These are phyloP conservation scores for Haplographium delicatum DNA, from an alignment of 495 filamentous ascomycete genomes.

Conservation along the genomic window DNA sequence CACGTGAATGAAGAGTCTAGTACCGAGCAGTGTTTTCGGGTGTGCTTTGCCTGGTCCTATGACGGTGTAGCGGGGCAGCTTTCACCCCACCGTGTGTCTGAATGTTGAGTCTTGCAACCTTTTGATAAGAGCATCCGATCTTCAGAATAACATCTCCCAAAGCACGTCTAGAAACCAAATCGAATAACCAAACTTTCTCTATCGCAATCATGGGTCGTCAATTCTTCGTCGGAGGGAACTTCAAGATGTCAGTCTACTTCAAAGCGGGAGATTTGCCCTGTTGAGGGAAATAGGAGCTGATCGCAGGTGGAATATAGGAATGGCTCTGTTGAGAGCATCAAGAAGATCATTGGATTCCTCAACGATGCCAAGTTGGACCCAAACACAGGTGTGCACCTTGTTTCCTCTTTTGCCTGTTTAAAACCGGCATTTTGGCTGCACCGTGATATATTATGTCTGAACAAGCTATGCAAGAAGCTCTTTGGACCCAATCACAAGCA, in stretches of 20 bases:
- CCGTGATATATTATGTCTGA: too few relatives aligned
- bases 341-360: conserved; percentile 78
- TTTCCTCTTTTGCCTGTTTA: too few relatives aligned
- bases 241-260: conserved; percentile 77
- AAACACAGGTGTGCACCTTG: conserved; percentile 66
- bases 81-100: background rate
- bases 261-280: background rate
- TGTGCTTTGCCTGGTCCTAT: background rate
- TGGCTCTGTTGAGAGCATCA: conserved; percentile 80
- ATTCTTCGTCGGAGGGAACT: conserved; percentile 99
- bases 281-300: conserved; percentile 11
- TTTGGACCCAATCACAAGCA: too few relatives aligned
- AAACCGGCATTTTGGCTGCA: too few relatives aligned
- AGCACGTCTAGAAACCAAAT: background rate
- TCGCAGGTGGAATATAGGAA: conserved; percentile 56
- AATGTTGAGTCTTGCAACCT: too few relatives aligned
- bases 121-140: background rate
- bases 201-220: conserved; percentile 72
- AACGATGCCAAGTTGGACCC: conserved; percentile 71
- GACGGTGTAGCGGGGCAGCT: background rate
- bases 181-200: conserved; percentile 3
- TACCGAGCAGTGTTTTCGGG: background rate
- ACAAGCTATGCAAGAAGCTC: too few relatives aligned
- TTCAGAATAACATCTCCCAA: background rate
- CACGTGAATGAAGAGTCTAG: background rate